Evolutionary conservation across 805 yeast species (phyloP).

Genomic region (Candida railenensis): DNA sequence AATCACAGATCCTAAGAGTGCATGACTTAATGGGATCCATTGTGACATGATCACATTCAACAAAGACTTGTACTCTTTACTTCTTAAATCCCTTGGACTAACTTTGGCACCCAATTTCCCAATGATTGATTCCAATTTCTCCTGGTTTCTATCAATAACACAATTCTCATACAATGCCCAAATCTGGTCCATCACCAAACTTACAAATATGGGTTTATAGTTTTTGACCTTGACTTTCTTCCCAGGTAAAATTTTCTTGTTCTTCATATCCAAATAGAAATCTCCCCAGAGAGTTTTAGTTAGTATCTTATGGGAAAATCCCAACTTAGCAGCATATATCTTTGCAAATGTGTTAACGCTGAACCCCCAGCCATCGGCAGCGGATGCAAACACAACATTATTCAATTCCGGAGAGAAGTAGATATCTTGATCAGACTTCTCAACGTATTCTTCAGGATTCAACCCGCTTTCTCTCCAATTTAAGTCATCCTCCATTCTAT

Average conservation of each 20-base stretch:
- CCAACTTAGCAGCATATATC: constrained; percentile 79
- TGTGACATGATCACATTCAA: constrained; percentile 75
- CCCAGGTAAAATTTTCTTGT: constrained; percentile 73
- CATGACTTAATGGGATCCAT: constrained; percentile 91
- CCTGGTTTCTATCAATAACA: constrained; percentile 62
- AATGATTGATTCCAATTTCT: constrained; percentile 72
- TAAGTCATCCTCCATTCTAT: constrained; percentile 84
- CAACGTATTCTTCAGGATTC: constrained; percentile 56
- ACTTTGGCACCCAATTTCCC: constrained; percentile 66
- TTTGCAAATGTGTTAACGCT: constrained; percentile 85
- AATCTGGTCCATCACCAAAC: constrained; percentile 80
- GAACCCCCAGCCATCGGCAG: constrained; percentile 98
- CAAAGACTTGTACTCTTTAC: constrained; percentile 70
- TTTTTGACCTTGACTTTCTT: constrained; percentile 53
- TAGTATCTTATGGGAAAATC: constrained; percentile 75
- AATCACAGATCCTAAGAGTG: constrained; percentile 79
- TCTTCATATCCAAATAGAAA: constrained; percentile 82
- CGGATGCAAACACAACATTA: constrained; percentile 87
- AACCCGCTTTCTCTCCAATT: constrained; percentile 69
- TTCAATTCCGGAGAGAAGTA: constrained; percentile 86
- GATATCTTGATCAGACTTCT: constrained; percentile 74
- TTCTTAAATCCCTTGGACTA: constrained; percentile 70
- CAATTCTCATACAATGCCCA: constrained; percentile 88
- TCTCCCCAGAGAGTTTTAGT: constrained; percentile 96
- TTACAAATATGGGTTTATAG: constrained; percentile 81